Base-by-base conservation (phyloP, 2,329 filamentous ascomycete genomes). In the Hymenoscyphus linearis region DNA sequence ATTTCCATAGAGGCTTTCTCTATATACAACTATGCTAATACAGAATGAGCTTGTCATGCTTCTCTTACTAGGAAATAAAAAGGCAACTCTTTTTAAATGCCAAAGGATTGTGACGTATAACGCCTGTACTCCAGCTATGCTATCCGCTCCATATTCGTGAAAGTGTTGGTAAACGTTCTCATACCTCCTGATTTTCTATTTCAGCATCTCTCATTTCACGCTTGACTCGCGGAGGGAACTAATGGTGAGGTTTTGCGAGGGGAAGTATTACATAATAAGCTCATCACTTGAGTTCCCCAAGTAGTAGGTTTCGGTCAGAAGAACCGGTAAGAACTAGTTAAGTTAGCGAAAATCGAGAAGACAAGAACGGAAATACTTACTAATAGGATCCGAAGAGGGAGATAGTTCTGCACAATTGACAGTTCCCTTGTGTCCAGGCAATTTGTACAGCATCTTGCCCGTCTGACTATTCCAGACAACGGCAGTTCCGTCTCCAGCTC, bases 321-420 rank as follows among this genome's bases (percentile, higher is more conserved):
- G 91, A 96, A 31, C 87, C 91, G 60, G 92, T 95, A 52, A 96
- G 82, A 74, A 96, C 91, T 96, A 54, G 2, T 25, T 3, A 57
- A 36, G 64, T 71, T 66, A 71, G 68, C 54, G 13, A 25, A 22
- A 52, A 34, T 25, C 4, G 35, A 59, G 40, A 60, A 18, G 52
- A 55, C 52, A 13, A 35, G 26, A 35, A 53, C 14, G 31, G 9
- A 35, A 35, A 64, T 37, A 86, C 91, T 86, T 82, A 96, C 93
- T 83, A 64, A 97, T 89, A 22, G 92, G 91, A 69, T 97, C 92
- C 63, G 88, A 85, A 44, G 84, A 84, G 4, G 93, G 92, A 55
- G 91, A 88, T 73, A 99, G 96, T 68, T 96, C 89, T 59, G 93
- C 93, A 74, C 93, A 92, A 73, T 98, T 99, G 57, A 98, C 95